Conservation (phyloP, 257 asterid genomes). For the Solanum acaule region DNA sequence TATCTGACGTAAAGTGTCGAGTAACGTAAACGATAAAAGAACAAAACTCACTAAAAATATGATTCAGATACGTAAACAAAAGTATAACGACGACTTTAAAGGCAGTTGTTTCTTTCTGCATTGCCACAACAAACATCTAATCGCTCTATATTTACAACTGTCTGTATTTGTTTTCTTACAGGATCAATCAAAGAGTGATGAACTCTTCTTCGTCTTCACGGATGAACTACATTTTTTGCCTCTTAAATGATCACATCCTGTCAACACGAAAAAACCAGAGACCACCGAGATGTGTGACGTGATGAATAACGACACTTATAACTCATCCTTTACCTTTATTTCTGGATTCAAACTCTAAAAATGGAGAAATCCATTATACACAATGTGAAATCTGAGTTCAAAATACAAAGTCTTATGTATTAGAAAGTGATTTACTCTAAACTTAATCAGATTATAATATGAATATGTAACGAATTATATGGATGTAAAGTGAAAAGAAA, state of each 20-base stretch:
- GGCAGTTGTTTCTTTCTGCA: too few species aligned
- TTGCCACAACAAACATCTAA: not conserved
- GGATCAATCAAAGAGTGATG: too few species aligned
- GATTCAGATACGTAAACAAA: not conserved
- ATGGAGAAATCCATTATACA: not conserved
- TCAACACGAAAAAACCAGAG: accelerated
- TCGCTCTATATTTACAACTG: not conserved
- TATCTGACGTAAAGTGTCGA: not conserved
- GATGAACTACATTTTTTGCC: not conserved
- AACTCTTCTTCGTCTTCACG: not conserved
- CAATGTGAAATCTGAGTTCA: not conserved
- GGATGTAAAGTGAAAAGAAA: not conserved
- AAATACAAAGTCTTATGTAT: not conserved
- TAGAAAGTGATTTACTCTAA: not conserved
- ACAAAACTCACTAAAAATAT: not conserved
- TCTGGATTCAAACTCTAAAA: too few species aligned
- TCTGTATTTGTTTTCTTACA: not conserved
- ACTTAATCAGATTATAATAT: not conserved
- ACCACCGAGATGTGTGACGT: not conserved
- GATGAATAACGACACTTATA: not conserved
- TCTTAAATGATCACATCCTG: not conserved
- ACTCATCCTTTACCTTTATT: not conserved
- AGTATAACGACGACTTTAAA: not conserved
- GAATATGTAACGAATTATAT: not conserved
- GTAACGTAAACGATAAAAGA: not conserved